phyloP scores from a whole-genome alignment of 176 grass and related monocot genomes.

The Hsuehochloa calcarea region DNA sequence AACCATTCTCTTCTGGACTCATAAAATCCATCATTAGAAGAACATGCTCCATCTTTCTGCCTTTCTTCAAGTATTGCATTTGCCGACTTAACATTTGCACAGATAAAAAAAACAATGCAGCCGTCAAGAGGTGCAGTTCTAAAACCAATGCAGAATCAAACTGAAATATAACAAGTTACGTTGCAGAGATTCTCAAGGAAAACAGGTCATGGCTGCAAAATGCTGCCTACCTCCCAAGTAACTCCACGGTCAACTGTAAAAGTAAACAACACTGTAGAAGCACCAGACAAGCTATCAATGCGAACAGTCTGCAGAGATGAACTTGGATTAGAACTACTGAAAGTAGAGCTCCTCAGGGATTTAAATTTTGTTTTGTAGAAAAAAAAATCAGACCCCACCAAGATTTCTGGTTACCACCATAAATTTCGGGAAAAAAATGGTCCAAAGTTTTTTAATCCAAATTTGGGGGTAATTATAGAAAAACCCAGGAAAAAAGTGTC shows the following conservation, averaged over 20 bases:
- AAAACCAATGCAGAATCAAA: conserved; percentile 30
- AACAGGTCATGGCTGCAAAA: background rate
- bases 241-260: conserved; percentile 80
- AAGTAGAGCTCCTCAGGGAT: background rate
- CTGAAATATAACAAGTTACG: too few relatives aligned
- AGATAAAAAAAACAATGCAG: conserved; percentile 10
- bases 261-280: conserved; percentile 77
- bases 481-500: too few relatives aligned
- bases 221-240: conserved; percentile 76
- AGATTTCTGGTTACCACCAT: too few relatives aligned
- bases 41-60: conserved; percentile 55
- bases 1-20: conserved; percentile 92
- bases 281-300: conserved; percentile 80
- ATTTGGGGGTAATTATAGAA: too few relatives aligned
- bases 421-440: too few relatives aligned
- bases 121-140: conserved; percentile 20
- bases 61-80: conserved; percentile 67
- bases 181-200: background rate
- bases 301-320: conserved; percentile 72
- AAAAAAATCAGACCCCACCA: too few relatives aligned
- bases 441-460: too few relatives aligned
- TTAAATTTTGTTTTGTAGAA: background rate
- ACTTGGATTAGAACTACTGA: conserved; percentile 24
- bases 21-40: conserved; percentile 76
- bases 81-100: conserved; percentile 52